These are phyloP conservation scores for Ascochyta pisi DNA, from an alignment of 2,329 filamentous ascomycete genomes.

Conservation along the genomic window DNA sequence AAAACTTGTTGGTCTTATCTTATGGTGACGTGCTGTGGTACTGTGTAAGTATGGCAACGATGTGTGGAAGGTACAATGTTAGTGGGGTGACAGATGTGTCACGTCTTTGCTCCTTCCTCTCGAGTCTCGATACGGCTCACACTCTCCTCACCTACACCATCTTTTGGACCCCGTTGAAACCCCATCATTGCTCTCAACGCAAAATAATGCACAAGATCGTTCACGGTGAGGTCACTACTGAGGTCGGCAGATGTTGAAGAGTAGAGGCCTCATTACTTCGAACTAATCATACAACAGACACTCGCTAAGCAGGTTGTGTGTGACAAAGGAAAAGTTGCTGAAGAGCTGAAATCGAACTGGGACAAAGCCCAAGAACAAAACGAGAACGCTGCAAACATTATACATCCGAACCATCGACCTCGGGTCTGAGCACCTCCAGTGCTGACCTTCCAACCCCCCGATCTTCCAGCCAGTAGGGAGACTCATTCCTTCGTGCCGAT, in stretches of 20 bases:
- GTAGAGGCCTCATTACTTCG: slow-evolving; percentile 16
- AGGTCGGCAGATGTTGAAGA: not conserved
- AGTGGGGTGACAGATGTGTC: not conserved
- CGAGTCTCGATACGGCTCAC: not conserved
- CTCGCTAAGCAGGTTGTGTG: slow-evolving; percentile 15
- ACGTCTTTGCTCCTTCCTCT: not conserved
- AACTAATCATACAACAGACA: slow-evolving; percentile 28
- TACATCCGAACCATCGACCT: slow-evolving; percentile 13
- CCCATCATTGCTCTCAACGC: too few relatives aligned
- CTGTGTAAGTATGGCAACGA: too few relatives aligned
- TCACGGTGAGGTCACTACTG: too few relatives aligned
- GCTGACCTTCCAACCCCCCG: slow-evolving; percentile 41
- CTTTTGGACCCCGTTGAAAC: too few relatives aligned
- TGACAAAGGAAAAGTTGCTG: slow-evolving; percentile 24
- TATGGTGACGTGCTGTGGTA: too few relatives aligned
- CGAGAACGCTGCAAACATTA: slow-evolving; percentile 18
- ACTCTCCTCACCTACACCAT: not conserved
- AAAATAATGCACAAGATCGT: too few relatives aligned
- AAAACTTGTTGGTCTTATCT: too few relatives aligned
- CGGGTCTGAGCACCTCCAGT: slow-evolving; percentile 4
- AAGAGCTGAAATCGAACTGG: slow-evolving; percentile 16
- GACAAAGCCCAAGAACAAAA: slow-evolving; percentile 17
- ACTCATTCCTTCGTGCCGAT: slow-evolving; percentile 28
- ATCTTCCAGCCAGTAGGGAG: slow-evolving; percentile 32
- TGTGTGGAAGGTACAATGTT: not conserved